phyloP scores from a whole-genome alignment of 805 yeast species.

The Candida quercuum region DNA sequence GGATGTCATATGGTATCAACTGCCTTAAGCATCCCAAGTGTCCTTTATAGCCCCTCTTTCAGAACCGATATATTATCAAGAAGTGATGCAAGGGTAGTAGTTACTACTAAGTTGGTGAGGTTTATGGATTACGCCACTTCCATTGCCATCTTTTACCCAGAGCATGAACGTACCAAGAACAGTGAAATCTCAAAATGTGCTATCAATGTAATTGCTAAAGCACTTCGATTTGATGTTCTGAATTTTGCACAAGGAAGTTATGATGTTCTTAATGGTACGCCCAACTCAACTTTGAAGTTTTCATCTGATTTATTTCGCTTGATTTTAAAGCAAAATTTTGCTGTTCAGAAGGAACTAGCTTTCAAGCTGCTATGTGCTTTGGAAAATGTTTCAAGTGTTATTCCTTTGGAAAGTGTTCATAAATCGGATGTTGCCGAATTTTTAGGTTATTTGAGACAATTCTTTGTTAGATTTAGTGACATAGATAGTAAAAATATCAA shows the following conservation, averaged over 20 bases:
- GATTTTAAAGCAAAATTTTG: constrained; percentile 23
- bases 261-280: constrained; percentile 28
- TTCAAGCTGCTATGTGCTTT: constrained; percentile 20
- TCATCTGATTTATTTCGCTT: constrained; percentile 24
- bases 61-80: constrained; percentile 36
- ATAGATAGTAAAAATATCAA: constrained; percentile 31
- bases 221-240: constrained; percentile 42
- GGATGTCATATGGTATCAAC: constrained; percentile 16
- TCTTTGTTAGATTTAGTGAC: constrained; percentile 36
- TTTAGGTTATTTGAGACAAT: constrained; percentile 25
- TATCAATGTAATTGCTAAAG: constrained; percentile 32
- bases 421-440: constrained; percentile 23
- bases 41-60: constrained; percentile 22
- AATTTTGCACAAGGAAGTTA: constrained; percentile 35
- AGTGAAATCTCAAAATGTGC: constrained; percentile 29
- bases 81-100: constrained; percentile 44
- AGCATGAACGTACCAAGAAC: constrained; percentile 21
- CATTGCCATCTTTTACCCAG: constrained; percentile 26
- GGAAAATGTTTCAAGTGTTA: constrained; percentile 25
- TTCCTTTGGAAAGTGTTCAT: constrained; percentile 22
- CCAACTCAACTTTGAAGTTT: constrained; percentile 26
- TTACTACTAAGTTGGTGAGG: constrained; percentile 32
- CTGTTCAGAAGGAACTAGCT: constrained; percentile 17
- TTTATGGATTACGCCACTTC: constrained; percentile 26
- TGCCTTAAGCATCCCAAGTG: constrained; percentile 11